Evolutionary conservation across 345 rosid species (phyloP).

Genomic region (Citrus sinensis): DNA sequence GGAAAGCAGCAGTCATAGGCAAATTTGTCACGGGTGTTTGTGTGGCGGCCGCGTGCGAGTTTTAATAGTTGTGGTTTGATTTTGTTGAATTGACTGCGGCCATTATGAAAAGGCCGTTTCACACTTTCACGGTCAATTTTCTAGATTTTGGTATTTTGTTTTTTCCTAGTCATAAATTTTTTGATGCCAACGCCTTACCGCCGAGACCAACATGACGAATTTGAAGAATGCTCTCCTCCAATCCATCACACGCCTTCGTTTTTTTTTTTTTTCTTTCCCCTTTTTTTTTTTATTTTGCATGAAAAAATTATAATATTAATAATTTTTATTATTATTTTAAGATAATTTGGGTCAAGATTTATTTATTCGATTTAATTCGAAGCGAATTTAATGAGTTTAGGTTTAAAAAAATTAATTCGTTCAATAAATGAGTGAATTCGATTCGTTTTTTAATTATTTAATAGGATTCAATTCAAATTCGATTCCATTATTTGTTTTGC

Average conservation of each 20-base stretch:
- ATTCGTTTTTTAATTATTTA: too few relatives aligned
- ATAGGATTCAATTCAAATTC: too few relatives aligned
- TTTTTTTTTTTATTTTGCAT: too few relatives aligned
- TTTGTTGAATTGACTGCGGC: not conserved
- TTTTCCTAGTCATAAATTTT: not conserved
- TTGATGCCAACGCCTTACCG: not conserved
- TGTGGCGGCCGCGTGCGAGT: not conserved
- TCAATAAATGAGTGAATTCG: too few relatives aligned
- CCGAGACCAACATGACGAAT: too few relatives aligned
- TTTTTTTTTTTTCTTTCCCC: not conserved
- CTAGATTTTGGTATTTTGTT: not conserved
- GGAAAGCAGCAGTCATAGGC: not conserved
- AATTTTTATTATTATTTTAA: too few relatives aligned
- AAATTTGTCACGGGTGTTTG: not conserved
- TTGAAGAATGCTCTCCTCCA: not conserved
- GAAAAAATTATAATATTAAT: too few relatives aligned
- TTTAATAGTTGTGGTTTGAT: not conserved
- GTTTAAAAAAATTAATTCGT: too few relatives aligned
- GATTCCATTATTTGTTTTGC: too few relatives aligned
- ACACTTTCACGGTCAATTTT: not conserved
- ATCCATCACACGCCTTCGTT: not conserved
- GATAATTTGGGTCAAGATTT: fast-evolving
- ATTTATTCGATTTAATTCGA: too few relatives aligned
- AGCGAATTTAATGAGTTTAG: fast-evolving
- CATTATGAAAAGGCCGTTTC: not conserved